Conservation (phyloP, 129 eudicot genomes). For the Chrysanthemum makinoi region DNA sequence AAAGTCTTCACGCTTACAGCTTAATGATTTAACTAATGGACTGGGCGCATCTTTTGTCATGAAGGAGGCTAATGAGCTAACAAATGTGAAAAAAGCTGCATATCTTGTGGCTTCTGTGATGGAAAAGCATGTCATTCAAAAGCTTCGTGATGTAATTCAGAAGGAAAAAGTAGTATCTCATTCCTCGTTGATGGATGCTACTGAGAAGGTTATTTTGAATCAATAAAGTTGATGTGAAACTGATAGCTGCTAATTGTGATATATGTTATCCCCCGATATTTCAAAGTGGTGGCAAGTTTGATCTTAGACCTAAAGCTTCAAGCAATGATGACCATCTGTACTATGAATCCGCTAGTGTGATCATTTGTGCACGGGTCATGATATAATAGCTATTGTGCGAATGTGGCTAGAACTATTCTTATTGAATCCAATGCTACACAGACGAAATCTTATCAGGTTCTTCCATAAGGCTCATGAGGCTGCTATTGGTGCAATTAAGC, state of each 20-base stretch:
- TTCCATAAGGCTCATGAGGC: conserved; percentile 53
- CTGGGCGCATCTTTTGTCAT: conserved; percentile 51
- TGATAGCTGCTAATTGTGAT: conserved; percentile 53
- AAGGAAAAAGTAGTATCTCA: conserved; percentile 53
- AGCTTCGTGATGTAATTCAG: conserved; percentile 53
- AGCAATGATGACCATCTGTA: conserved; percentile 43
- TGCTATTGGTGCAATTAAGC: conserved; percentile 43
- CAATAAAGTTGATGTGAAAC: conserved; percentile 42
- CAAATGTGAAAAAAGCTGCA: conserved; percentile 53
- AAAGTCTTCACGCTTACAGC: conserved; percentile 29
- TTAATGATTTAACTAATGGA: conserved; percentile 50
- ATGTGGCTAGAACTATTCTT: conserved; percentile 45
- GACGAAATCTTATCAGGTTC: conserved; percentile 48
- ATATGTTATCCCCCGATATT: conserved; percentile 71
- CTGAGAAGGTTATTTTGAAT: conserved; percentile 52
- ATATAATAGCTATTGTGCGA: conserved; percentile 45
- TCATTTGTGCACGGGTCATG: conserved; percentile 52
- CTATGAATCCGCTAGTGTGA: conserved; percentile 52
- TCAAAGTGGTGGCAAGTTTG: conserved; percentile 40
- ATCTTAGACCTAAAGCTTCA: conserved; percentile 48
- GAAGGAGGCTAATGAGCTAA: conserved; percentile 46
- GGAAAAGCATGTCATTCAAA: conserved; percentile 58
- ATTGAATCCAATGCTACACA: conserved; percentile 42
- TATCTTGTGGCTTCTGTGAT: conserved; percentile 47
- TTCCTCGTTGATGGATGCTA: conserved; percentile 54